These are phyloP conservation scores for Solanum appendiculatum DNA, from an alignment of 257 asterid genomes.

Conservation along the genomic window DNA sequence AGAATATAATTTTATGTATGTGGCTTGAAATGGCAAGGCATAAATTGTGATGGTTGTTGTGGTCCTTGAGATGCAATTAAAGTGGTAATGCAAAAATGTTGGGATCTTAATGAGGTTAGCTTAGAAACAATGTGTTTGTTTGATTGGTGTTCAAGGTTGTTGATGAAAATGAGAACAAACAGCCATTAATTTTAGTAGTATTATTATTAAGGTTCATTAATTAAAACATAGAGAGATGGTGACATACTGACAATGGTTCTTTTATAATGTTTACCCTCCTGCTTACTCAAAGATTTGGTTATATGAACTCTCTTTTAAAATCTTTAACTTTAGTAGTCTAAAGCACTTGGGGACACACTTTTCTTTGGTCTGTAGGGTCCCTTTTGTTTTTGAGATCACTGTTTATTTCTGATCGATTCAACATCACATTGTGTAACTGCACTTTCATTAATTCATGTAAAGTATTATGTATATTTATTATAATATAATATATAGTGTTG, in stretches of 20 bases:
- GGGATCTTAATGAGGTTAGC: not conserved
- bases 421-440: not conserved
- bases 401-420: not conserved
- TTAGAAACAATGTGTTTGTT: not conserved
- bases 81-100: not conserved
- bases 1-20: not conserved
- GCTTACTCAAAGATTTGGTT: not conserved
- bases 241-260: slow-evolving; percentile 11
- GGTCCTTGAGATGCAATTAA: not conserved
- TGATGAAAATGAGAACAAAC: slow-evolving; percentile 5
- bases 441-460: not conserved
- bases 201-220: not conserved
- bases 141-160: slow-evolving; percentile 11
- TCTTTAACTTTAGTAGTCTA: not conserved
- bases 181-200: not conserved
- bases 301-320: not conserved
- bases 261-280: not conserved
- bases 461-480: too few relatives aligned
- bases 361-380: not conserved
- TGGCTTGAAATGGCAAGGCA: not conserved
- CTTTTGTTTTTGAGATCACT: not conserved
- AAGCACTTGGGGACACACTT: not conserved
- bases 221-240: not conserved
- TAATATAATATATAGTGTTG: too few relatives aligned
- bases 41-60: not conserved